Evolutionary conservation across 441 rosid species (phyloP), one percentile per base, ranked within the genome.

Genomic region (Theobroma grandiflorum): DNA sequence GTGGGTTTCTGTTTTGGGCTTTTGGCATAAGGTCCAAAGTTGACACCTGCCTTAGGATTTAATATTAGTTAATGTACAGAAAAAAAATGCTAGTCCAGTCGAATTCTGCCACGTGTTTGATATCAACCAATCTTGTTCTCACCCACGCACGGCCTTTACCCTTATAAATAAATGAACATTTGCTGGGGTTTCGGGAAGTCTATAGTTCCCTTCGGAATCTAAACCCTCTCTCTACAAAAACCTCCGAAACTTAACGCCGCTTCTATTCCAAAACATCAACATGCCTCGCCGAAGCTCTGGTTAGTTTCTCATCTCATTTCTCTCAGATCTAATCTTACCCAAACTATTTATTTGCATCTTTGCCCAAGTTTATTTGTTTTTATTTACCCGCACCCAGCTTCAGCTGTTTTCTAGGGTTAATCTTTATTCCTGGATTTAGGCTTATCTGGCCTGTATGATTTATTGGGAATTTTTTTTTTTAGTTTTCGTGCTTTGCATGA

Each of bases 281-380:
- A 76, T 76, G 79, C 61, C 79, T 64, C 79, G 79, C 52, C 79
- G 79, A 31, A 76, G 72, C 62, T 76, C 79, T 64, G 79, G 79
- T 76, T 76, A 49, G 72, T 76, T 35, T 76, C 79, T 47, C 22
- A 6, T 76, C 72, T 63, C n/a, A 64, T 63, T 22, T 35, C 20
- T 12, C 42, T 61, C 65, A 37, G 77, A 74, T 57, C 66, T 38
- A 42, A 7, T 5, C 5, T 20, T 20, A 5, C 45, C 45, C 0
- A 8, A 63, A 9, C 22, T 10, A 9, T 62, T 45, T 47, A n/a
- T 31, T 76, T 11, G 0, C 12, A 50, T 76, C 58, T 26, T 63
- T 33, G 0, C 8, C 6, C 35, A n/a, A 2, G 8, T 16, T 45
- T 49, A 1, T 64, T 47, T 50, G 57, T 35, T 20, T 18, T n/a